phyloP scores from a whole-genome alignment of 2,329 filamentous ascomycete species.

The Diaporthe caulivora region DNA sequence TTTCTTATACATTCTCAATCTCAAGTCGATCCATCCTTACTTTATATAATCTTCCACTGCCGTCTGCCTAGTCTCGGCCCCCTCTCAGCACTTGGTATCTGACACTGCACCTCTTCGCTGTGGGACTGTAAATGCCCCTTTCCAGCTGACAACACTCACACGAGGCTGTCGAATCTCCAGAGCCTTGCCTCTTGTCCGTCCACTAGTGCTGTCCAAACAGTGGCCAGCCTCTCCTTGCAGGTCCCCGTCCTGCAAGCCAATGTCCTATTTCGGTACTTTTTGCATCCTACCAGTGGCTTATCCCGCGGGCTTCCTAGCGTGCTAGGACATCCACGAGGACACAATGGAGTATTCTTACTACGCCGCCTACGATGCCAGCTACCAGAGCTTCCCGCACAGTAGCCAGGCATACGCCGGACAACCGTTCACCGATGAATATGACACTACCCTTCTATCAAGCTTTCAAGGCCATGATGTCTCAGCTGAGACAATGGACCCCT shows the following conservation, averaged over 20 bases:
- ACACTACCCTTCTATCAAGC: background rate
- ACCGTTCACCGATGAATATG: constrained; percentile 7
- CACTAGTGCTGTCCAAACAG: background rate
- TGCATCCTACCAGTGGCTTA: constrained; percentile 7
- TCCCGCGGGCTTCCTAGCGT: background rate
- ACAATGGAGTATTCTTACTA: constrained; percentile 30
- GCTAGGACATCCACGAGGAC: background rate
- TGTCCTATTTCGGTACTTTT: background rate
- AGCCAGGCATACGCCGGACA: constrained; percentile 9
- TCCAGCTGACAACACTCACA: constrained; percentile 1
- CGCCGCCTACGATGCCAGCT: constrained; percentile 14
- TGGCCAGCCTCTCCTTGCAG: background rate
- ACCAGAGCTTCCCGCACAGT: constrained; percentile 14
- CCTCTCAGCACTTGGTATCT: constrained; percentile 20
- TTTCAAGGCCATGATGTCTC: constrained; percentile 41
- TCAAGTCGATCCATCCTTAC: background rate
- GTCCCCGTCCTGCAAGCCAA: constrained; percentile 17
- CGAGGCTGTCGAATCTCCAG: constrained; percentile 27
- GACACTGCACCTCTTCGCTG: background rate
- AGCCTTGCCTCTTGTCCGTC: constrained; percentile 27
- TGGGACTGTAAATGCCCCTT: background rate
- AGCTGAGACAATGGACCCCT: constrained; percentile 40
- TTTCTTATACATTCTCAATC: background rate
- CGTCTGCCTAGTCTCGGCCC: constrained; percentile 25
- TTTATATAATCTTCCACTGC: constrained; percentile 27